phyloP scores from a whole-genome alignment of 257 asterid genomes.

The Handroanthus guayacan region DNA sequence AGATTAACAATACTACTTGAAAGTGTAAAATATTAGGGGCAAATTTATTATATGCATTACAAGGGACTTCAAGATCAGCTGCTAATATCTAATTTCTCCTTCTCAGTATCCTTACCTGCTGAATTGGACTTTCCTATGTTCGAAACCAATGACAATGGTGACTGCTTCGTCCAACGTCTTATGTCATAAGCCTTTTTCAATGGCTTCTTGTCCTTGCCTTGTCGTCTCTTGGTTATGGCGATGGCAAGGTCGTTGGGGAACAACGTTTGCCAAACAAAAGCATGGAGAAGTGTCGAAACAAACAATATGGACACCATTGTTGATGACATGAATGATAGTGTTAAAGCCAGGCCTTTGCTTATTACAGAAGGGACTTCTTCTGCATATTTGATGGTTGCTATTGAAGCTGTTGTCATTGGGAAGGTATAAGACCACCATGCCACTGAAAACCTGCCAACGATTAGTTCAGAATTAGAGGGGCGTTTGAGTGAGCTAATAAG shows the following conservation, averaged over 20 bases:
- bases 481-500: too few relatives aligned
- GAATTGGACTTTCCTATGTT: conserved; percentile 53
- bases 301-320: conserved; percentile 74
- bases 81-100: conserved; percentile 39
- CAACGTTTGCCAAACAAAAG: conserved; percentile 71
- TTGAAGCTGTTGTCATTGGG: conserved; percentile 94
- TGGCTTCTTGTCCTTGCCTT: conserved; percentile 61
- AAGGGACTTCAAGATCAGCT: neutral
- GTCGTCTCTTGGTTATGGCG: conserved; percentile 75
- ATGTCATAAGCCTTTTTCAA: conserved; percentile 60
- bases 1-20: neutral
- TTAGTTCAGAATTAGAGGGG: conserved; percentile 8
- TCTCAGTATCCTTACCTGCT: conserved; percentile 47
- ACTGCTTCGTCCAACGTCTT: conserved; percentile 72
- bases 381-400: conserved; percentile 92
- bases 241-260: conserved; percentile 96
- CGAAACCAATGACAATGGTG: conserved; percentile 62
- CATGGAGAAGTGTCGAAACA: conserved; percentile 83
- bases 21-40: neutral
- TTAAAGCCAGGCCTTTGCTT: conserved; percentile 66
- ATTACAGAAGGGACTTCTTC: conserved; percentile 65
- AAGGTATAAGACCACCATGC: conserved; percentile 99
- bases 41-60: neutral
- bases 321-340: conserved; percentile 79
- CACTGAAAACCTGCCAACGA: conserved; percentile 70